Evolutionary conservation across 1,284 basidiomycete genomes (phyloP).

Genomic region (Cryptococcus sp.): DNA sequence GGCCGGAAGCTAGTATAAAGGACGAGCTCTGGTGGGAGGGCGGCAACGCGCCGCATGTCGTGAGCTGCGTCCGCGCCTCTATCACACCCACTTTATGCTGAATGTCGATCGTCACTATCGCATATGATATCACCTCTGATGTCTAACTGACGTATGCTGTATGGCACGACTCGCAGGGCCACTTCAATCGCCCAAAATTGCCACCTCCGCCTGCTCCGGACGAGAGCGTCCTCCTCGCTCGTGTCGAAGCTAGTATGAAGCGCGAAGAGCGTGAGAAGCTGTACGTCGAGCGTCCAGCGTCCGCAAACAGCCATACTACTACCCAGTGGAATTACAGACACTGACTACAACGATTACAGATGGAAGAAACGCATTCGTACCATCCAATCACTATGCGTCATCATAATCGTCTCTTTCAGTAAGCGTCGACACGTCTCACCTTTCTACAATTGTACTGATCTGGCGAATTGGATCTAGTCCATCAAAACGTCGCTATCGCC

Average conservation of each 20-base stretch:
- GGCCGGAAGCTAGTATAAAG: conserved; percentile 34
- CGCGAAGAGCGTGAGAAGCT: conserved; percentile 30
- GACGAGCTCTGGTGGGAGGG: conserved; percentile 49
- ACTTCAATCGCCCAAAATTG: conserved; percentile 40
- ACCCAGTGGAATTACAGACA: too few relatives aligned
- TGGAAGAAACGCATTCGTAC: conserved; percentile 38
- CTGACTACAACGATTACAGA: too few relatives aligned
- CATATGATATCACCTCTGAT: too few relatives aligned
- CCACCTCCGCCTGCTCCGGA: conserved; percentile 23
- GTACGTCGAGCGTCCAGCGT: conserved; percentile 5
- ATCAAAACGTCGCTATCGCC: conserved; percentile 28
- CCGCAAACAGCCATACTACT: too few relatives aligned
- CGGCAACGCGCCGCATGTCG: conserved; percentile 45
- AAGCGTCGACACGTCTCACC: conserved; percentile 5
- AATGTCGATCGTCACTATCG: too few relatives aligned
- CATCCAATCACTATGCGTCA: conserved; percentile 33
- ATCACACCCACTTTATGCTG: too few relatives aligned
- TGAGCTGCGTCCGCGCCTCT: conserved; percentile 13
- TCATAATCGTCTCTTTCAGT: conserved; percentile 38
- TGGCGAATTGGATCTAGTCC: conserved; percentile 19
- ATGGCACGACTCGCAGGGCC: conserved; percentile 26
- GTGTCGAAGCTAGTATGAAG: conserved; percentile 33
- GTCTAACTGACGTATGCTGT: neutral
- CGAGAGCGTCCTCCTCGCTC: conserved; percentile 22
- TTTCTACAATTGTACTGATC: neutral